Conservation (phyloP, 495 filamentous ascomycete genomes). For the Aspergillus leporis region DNA sequence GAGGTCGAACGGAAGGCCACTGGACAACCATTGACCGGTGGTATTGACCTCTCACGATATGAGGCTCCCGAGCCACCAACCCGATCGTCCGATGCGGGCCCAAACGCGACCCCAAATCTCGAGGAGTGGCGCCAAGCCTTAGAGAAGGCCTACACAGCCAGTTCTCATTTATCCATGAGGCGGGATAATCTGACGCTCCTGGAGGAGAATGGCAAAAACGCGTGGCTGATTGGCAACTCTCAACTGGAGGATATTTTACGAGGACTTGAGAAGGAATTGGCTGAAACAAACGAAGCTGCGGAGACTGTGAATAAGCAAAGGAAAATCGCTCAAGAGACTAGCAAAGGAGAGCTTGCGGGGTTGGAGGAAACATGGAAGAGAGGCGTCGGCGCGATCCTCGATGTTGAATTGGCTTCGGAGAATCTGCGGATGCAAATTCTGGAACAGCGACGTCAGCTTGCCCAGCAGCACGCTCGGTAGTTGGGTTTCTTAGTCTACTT, state of each 20-base stretch:
- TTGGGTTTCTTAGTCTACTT: not conserved
- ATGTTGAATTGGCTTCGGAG: conserved; percentile 77
- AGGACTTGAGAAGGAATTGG: conserved; percentile 75
- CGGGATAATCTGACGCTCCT: conserved; percentile 71
- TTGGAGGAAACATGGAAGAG: conserved; percentile 73
- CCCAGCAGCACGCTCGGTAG: conserved; percentile 39
- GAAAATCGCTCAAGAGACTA: conserved; percentile 67
- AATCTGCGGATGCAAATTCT: conserved; percentile 63
- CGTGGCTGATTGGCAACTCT: conserved; percentile 84
- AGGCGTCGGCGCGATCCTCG: conserved; percentile 69
- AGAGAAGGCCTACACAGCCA: conserved; percentile 59
- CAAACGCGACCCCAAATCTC: conserved; percentile 29
- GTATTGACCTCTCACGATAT: conserved; percentile 82
- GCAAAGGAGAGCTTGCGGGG: conserved; percentile 62
- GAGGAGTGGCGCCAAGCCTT: conserved; percentile 40
- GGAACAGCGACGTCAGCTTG: conserved; percentile 47
- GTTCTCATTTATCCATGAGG: conserved; percentile 65
- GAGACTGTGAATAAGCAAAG: conserved; percentile 72
- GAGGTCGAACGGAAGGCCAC: conserved; percentile 62
- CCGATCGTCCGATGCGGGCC: conserved; percentile 29
- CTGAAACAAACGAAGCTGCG: conserved; percentile 59
- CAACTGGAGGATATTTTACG: conserved; percentile 73
- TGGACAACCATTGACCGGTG: conserved; percentile 52
- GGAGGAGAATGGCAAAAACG: conserved; percentile 80
- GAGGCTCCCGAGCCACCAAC: conserved; percentile 58